phyloP scores from a whole-genome alignment of 495 filamentous ascomycete genomes.

The Xeromyces bisporus region DNA sequence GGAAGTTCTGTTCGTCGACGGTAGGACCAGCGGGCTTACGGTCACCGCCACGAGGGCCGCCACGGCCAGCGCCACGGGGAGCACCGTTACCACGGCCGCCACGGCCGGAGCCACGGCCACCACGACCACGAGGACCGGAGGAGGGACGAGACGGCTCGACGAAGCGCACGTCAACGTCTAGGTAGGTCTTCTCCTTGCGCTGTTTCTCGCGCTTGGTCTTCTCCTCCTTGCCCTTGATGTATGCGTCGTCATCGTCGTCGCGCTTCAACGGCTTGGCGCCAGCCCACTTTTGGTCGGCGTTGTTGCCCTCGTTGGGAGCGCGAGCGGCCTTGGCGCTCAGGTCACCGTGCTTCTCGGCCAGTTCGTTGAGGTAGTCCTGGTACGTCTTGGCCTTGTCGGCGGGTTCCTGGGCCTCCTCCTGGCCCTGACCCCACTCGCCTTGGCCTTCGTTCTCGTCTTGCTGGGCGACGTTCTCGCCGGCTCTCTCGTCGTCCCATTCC shows the following conservation, averaged over 20 bases:
- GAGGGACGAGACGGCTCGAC: too few relatives aligned
- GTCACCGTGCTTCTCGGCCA: constrained; percentile 55
- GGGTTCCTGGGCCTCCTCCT: constrained; percentile 39
- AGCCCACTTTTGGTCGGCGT: constrained; percentile 81
- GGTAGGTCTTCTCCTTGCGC: constrained; percentile 76
- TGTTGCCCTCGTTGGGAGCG: constrained; percentile 77
- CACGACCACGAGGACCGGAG: constrained; percentile 24
- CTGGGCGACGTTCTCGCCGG: constrained; percentile 71
- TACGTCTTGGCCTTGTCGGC: constrained; percentile 83
- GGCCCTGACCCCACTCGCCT: constrained; percentile 27
- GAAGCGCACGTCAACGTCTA: constrained; percentile 74
- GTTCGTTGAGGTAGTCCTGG: constrained; percentile 74
- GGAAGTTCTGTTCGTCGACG: constrained; percentile 37
- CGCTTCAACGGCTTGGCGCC: constrained; percentile 60
- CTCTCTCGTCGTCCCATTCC: constrained; percentile 76
- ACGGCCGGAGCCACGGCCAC: constrained; percentile 16
- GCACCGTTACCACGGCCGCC: constrained; percentile 32
- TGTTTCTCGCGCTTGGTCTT: constrained; percentile 79
- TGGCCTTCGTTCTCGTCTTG: constrained; percentile 51
- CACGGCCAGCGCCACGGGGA: constrained; percentile 23
- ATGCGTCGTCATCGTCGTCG: constrained; percentile 54
- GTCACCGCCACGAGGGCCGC: constrained; percentile 17
- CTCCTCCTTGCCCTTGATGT: constrained; percentile 55
- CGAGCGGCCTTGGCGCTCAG: constrained; percentile 59
- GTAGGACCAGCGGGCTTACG: constrained; percentile 18